Base-by-base conservation (phyloP, 1,284 basidiomycete genomes). In the Rhodotorula sp. region DNA sequence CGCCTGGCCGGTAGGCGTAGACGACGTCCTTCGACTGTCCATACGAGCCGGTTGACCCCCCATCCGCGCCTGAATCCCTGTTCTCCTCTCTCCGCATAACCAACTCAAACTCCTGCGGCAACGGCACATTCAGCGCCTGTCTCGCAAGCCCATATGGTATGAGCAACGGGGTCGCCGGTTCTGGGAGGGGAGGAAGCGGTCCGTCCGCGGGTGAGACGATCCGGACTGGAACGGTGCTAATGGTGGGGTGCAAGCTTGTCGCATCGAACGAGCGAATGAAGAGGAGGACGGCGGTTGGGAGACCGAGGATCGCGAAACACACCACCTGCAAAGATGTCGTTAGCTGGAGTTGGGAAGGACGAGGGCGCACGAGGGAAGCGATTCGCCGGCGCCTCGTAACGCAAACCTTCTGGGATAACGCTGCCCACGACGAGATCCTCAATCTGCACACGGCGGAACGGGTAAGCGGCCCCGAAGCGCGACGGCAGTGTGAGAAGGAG, bases 241-340 rank as follows among this genome's bases (percentile, higher is more conserved):
- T 24, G 10, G 20, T 18, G 9, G 16, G 28, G 20, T 30, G 20
- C 2, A 44, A 37, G 26, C 2, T 18, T 9, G 53, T 8, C 4
- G 20, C n/a, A 31, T 69, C 67, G 40, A 62, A 65, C 1, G 62
- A 61, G 6, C 47, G 63, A 8, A 62, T n/a, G 26, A 69, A 65
- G 47, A 69, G 63, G 47, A 65, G 59, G 48, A 61, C 48, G 47
- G 67, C 50, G 11, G 63, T 62, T 6, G 67, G 63, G 0, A 65
- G 31, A 31, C 67, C 67, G 28, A 69, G 59, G 22, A 69, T 20
- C 1, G 67, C 63, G 63, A 69, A 64, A n/a, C 48, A n/a, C 48
- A 22, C 28, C 58, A 69, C 51, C 60, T 62, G 54, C 11, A 30
- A 24, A n/a, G 10, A 15, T 20, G 20, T 16, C 8, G 22, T n/a